A percentile compares a stretch with the other conserved stretches of the same genome.
Evolutionary conservation across 768 basidiomycete species (phyloP).

Genomic region (Serpula lacrymans): DNA sequence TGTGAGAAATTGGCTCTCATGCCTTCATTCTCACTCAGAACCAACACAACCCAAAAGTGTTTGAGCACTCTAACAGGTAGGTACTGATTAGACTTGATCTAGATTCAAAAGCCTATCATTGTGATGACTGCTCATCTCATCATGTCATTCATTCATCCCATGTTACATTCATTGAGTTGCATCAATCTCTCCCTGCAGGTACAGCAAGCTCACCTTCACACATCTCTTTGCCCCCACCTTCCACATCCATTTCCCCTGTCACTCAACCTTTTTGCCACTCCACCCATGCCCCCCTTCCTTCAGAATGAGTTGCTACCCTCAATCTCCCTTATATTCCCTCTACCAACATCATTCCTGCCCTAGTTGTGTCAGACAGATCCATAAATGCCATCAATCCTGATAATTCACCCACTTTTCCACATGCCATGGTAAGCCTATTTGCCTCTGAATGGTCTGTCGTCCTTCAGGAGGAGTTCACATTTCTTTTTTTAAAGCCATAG

Average conservation of each 20-base stretch:
- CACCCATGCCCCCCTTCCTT: background rate
- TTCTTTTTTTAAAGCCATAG: too few relatives aligned
- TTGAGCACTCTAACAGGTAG: background rate
- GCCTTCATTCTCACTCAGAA: conserved; percentile 21
- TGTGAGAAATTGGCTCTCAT: conserved; percentile 27
- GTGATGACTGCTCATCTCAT: background rate
- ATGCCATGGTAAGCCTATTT: too few relatives aligned
- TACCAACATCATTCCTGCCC: too few relatives aligned
- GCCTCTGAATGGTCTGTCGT: too few relatives aligned
- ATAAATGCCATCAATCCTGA: too few relatives aligned
- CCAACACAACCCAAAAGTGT: conserved; percentile 23
- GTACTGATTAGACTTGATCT: conserved; percentile 6
- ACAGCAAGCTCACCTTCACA: background rate
- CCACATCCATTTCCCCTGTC: background rate
- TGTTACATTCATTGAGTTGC: conserved; percentile 17
- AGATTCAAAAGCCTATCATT: conserved; percentile 7
- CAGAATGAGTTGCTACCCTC: too few relatives aligned
- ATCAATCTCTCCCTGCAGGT: background rate
- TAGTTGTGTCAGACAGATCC: too few relatives aligned
- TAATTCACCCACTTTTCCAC: too few relatives aligned
- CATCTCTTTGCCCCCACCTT: background rate
- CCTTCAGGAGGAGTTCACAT: too few relatives aligned
- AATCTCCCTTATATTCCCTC: too few relatives aligned
- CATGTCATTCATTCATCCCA: conserved; percentile 11
- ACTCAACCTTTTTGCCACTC: background rate